Percentiles rank a stretch among this genome's conserved stretches.
phyloP scores from a whole-genome alignment of 192 early-diverging fungal species.

The Backusella macrospora region DNA sequence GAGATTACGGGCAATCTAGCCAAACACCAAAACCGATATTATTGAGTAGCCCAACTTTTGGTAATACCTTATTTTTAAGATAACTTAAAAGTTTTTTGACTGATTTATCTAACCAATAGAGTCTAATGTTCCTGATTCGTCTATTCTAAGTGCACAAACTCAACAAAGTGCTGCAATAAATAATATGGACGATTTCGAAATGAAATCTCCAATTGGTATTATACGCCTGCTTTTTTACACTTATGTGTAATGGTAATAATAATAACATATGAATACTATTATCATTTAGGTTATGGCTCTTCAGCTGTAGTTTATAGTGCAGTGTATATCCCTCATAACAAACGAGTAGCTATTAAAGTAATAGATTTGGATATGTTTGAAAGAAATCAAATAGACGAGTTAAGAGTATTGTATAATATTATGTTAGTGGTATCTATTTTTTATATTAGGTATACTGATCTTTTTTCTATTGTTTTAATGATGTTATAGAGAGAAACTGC shows the following conservation, averaged over 20 bases:
- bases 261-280: not conserved
- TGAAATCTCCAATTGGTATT: constrained; percentile 32
- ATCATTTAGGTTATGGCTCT: constrained; percentile 74
- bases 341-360: constrained; percentile 78
- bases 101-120: not conserved
- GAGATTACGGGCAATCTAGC: not conserved
- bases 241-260: not conserved
- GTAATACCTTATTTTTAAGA: not conserved
- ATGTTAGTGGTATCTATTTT: not conserved
- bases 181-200: constrained; percentile 35
- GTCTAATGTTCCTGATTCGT: not conserved
- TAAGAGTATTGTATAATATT: constrained; percentile 57
- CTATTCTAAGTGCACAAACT: not conserved
- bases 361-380: constrained; percentile 92
- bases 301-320: constrained; percentile 86
- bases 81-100: not conserved
- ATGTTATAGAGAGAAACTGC: constrained; percentile 74
- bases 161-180: constrained; percentile 3
- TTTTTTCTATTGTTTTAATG: not conserved
- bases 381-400: constrained; percentile 87
- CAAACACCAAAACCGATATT: constrained; percentile 18
- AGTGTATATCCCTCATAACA: constrained; percentile 68
- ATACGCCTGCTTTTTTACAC: not conserved
- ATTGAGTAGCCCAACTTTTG: constrained; percentile 3
- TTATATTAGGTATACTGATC: not conserved